Evolutionary conservation across 1,284 basidiomycete genomes (phyloP), one percentile per base, ranked within the genome.

Genomic region (Fomitopsis palustris): DNA sequence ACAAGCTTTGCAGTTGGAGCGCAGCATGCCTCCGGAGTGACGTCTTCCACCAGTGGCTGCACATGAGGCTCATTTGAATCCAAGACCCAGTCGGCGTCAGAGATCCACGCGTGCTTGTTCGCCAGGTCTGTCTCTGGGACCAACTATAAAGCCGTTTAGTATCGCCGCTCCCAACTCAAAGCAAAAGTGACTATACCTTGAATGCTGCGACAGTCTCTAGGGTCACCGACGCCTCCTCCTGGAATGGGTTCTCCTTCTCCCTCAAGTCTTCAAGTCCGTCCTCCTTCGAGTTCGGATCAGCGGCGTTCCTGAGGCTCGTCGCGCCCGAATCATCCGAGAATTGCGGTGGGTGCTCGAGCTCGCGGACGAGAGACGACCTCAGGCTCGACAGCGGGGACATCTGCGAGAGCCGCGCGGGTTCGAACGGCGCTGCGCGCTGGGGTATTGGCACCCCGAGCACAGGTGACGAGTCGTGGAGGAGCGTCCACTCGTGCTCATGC

Each of bases 301-400:
- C n/a, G 45, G 37, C 31, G 29, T 25, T 17, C 49, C 33, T 19
- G 49, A 37, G n/a, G 10, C n/a, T 52, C 14, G 49, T 35, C 49
- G 33, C 31, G 31, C 49, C 49, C 21, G 49, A 52, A n/a, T 33
- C 49, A 19, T 52, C 49, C 17, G 49, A 52, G 31, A 49, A 21
- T 10, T 21, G 7, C 10, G 56, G 43, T 16, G 56, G 49, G 8
- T 19, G 35, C 33, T 57, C 56, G 35, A 53, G 56, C 33, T 29
- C 56, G 17, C 38, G 56, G n/a, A 45, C 19, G 27, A 57, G 33
- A n/a, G 47, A 53, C 23, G 56, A 52, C 8, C 33, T 17, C 43
- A 57, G 29, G 38, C 56, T 57, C 6, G 56, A 57, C 16, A 57
- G 31, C 29, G 56, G 56, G 2, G 56, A 57, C 37, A 52, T 31